Evolutionary conservation across 768 basidiomycete genomes (phyloP).

Genomic region (Boletellus sp.): DNA sequence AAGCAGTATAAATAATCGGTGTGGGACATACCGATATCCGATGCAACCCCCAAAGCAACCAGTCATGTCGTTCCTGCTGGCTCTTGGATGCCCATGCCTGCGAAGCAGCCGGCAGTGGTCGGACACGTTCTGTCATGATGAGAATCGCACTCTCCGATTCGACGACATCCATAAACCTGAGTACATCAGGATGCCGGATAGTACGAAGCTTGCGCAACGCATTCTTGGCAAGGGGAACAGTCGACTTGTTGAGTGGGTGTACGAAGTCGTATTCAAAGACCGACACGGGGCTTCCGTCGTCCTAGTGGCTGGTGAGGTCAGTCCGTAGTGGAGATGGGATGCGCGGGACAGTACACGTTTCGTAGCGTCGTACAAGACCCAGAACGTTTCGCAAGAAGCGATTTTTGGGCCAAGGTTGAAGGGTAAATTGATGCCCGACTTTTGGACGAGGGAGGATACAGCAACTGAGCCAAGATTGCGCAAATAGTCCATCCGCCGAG

Average conservation of each 20-base stretch:
- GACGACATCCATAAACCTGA: slow-evolving; percentile 91
- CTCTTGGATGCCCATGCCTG: slow-evolving; percentile 59
- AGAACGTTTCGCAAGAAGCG: slow-evolving; percentile 66
- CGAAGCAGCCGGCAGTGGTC: slow-evolving; percentile 63
- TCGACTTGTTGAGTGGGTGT: slow-evolving; percentile 52
- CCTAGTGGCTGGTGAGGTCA: slow-evolving; percentile 46
- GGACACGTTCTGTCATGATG: slow-evolving; percentile 93
- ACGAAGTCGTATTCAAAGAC: slow-evolving; percentile 89
- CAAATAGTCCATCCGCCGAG: slow-evolving; percentile 77
- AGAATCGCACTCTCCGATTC: slow-evolving; percentile 86
- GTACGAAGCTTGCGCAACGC: slow-evolving; percentile 86
- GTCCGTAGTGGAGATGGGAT: slow-evolving; percentile 5
- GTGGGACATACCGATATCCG: slow-evolving; percentile 65
- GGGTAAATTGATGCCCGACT: slow-evolving; percentile 86
- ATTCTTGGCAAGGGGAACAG: slow-evolving; percentile 80
- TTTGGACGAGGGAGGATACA: slow-evolving; percentile 86
- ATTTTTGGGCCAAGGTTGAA: slow-evolving; percentile 80
- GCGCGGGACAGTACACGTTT: slow-evolving; percentile 62
- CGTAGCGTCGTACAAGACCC: slow-evolving; percentile 82
- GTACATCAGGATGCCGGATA: slow-evolving; percentile 91
- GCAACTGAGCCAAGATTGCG: slow-evolving; percentile 81
- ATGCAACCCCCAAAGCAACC: slow-evolving; percentile 92
- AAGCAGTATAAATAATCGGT: background rate
- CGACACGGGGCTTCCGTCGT: slow-evolving; percentile 81
- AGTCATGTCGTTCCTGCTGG: slow-evolving; percentile 73